Conservation (phyloP, 2,329 filamentous ascomycete species). For the Didymella lethalis region DNA sequence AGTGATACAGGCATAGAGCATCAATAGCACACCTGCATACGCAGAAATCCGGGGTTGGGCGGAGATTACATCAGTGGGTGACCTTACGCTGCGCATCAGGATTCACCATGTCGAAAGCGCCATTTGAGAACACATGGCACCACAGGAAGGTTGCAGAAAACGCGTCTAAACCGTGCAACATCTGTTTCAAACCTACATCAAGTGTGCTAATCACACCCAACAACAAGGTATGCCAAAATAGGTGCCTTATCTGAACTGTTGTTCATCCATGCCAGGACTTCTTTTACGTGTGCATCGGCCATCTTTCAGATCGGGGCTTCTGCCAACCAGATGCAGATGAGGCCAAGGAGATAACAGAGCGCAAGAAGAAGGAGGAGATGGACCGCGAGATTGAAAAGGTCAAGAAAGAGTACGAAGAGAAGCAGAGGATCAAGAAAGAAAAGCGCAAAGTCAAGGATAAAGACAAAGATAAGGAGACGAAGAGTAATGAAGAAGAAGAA, state of each 20-base stretch:
- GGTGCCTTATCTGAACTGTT: background rate
- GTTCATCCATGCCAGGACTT: constrained; percentile 67
- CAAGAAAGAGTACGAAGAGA: constrained; percentile 60
- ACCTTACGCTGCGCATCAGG: background rate
- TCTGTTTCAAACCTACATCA: constrained; percentile 88
- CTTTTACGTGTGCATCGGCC: constrained; percentile 87
- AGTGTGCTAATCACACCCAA: constrained; percentile 90
- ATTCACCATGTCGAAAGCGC: constrained; percentile 6
- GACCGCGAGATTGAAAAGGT: constrained; percentile 59
- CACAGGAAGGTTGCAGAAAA: constrained; percentile 86
- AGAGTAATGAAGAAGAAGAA: constrained; percentile 69
- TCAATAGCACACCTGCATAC: background rate
- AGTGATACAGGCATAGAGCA: too few relatives aligned
- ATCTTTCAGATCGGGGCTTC: constrained; percentile 84
- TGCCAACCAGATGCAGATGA: constrained; percentile 76
- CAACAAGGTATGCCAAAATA: constrained; percentile 71
- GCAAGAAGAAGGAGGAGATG: constrained; percentile 61
- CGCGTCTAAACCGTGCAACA: constrained; percentile 83
- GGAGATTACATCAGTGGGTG: background rate
- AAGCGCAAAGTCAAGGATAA: constrained; percentile 56
- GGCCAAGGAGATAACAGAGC: constrained; percentile 63
- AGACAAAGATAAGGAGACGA: constrained; percentile 61
- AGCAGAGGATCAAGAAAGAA: constrained; percentile 66
- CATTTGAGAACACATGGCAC: constrained; percentile 78
- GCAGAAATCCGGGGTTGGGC: background rate